Evolutionary conservation across 2,329 filamentous ascomycete genomes (phyloP).

Genomic region (Dactylellina parvicollis): DNA sequence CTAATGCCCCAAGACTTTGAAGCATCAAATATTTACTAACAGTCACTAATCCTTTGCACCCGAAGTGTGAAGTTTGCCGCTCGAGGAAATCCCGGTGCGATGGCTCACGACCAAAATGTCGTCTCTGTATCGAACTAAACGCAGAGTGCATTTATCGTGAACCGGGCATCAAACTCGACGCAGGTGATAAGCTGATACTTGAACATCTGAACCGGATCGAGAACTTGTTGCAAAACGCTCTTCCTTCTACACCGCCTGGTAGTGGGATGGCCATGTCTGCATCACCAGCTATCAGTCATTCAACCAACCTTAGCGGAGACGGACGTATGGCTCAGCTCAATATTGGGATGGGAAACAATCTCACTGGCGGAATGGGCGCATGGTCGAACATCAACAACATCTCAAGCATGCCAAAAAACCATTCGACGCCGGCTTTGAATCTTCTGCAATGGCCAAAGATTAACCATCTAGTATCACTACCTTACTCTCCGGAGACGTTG

Average conservation of each 20-base stretch:
- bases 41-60: conserved; percentile 66
- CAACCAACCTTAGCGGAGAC: conserved; percentile 70
- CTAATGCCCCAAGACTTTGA: background rate
- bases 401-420: conserved; percentile 84
- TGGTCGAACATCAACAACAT: conserved; percentile 73
- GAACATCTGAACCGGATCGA: conserved; percentile 82
- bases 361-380: conserved; percentile 72
- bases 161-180: conserved; percentile 85
- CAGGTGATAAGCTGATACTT: conserved; percentile 84
- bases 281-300: conserved; percentile 73
- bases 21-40: conserved; percentile 12
- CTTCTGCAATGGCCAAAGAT: conserved; percentile 83
- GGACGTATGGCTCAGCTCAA: conserved; percentile 63
- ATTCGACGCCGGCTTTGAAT: conserved; percentile 82
- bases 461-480: conserved; percentile 77
- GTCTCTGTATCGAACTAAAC: conserved; percentile 81
- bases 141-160: conserved; percentile 86
- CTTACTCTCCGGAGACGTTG: conserved; percentile 82
- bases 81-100: conserved; percentile 83
- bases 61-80: conserved; percentile 83
- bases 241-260: conserved; percentile 66
- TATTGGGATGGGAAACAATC: conserved; percentile 53
- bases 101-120: conserved; percentile 82
- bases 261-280: conserved; percentile 69
- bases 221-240: conserved; percentile 74